Base-by-base conservation (phyloP, 2,329 filamentous ascomycete genomes). In the Aspergillus neoniger region DNA sequence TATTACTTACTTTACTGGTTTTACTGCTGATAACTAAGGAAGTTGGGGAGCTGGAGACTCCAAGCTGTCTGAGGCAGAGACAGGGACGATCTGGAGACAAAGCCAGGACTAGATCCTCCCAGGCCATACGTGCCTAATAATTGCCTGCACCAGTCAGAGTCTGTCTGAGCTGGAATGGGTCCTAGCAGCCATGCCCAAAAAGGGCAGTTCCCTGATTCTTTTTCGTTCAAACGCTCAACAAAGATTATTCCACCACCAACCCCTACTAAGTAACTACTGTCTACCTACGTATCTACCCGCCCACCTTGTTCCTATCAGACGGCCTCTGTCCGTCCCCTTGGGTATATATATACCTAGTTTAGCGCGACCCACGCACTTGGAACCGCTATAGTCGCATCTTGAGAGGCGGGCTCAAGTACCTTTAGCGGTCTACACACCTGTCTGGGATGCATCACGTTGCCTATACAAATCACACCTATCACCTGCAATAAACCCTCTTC, bases 281-380 rank as follows among this genome's bases (percentile, higher is more conserved):
- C n/a, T 30, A 32, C 57, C 51, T 57, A 57, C 58, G 44, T 59
- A 51, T 63, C 60, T 62, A 56, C 55, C 59, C 59, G 62, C 62
- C 50, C 54, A 30, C 56, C 41, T 65, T 48, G 48, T 58, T 58
- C 55, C 57, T 51, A 56, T 63, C 59, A 57, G 55, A 48, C 44
- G 49, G 28, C 53, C 43, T 56, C 57, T 49, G 49, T 38, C 48
- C 28, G 39, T 53, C 51, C 48, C 43, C 58, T 60, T 52, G 57
- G 44, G 55, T 59, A 64, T 61, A 57, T 61, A 57, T 53, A 58
- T 61, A 59, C 56, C 43, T 63, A 52, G 50, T 52, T 65, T 64
- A 66, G 61, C 44, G 62, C 47, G 58, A 63, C 65, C 66, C 66
- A 67, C 64, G 61, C 66, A 67, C 60, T 60, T 67, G 66, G 65